Conservation (phyloP, 495 filamentous ascomycete species). For the Penicillium goetzii region DNA sequence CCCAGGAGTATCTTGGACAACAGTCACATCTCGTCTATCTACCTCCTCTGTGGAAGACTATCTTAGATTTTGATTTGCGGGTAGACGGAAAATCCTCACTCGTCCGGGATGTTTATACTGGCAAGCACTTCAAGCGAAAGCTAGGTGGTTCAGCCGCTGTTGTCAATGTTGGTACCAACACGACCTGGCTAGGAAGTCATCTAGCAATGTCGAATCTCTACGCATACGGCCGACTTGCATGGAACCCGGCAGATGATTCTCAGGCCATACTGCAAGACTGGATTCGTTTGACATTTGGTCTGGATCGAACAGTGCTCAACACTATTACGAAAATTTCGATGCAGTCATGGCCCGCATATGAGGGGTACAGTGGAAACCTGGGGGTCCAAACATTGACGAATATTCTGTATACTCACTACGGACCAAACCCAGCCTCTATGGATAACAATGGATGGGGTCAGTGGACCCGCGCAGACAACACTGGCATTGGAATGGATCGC, state of each 20-base stretch:
- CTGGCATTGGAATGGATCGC: conserved; percentile 72
- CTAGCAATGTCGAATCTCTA: conserved; percentile 75
- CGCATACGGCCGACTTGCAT: conserved; percentile 68
- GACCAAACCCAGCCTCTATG: conserved; percentile 66
- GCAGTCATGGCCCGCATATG: conserved; percentile 71
- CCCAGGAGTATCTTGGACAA: conserved; percentile 74
- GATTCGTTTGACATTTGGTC: conserved; percentile 66
- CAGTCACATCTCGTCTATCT: conserved; percentile 71
- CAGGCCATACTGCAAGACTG: conserved; percentile 62
- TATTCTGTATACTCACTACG: conserved; percentile 67
- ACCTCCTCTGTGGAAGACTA: conserved; percentile 66
- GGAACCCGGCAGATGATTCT: conserved; percentile 56
- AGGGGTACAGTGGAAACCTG: conserved; percentile 71
- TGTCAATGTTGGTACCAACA: conserved; percentile 69
- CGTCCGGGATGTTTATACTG: conserved; percentile 60
- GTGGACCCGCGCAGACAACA: conserved; percentile 67
- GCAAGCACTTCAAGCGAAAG: conserved; percentile 59
- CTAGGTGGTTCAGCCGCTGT: conserved; percentile 68
- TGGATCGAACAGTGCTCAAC: conserved; percentile 55
- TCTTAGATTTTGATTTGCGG: conserved; percentile 68
- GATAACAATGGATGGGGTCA: conserved; percentile 73
- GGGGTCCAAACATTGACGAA: conserved; percentile 73
- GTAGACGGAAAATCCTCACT: conserved; percentile 57
- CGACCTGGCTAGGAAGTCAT: conserved; percentile 70
- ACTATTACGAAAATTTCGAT: conserved; percentile 67